A percentile compares a stretch with the other conserved stretches of the same genome.
Evolutionary conservation across 164 flowering plant genomes (phyloP).

Genomic region (Vitis labrusca): DNA sequence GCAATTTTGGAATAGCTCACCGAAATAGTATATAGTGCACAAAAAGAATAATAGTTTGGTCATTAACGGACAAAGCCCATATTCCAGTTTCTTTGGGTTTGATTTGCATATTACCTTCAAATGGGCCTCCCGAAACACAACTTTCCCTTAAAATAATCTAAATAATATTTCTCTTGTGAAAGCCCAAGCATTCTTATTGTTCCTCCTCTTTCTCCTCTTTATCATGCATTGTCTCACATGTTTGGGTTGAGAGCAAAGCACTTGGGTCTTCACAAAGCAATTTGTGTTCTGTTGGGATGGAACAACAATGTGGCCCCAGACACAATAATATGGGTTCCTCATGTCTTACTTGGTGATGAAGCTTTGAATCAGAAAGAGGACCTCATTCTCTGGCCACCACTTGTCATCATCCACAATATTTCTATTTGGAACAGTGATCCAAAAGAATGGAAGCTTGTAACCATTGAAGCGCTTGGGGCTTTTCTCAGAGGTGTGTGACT

Average conservation of each 20-base stretch:
- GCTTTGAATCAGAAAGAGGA: slow-evolving; percentile 43
- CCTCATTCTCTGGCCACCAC: slow-evolving; percentile 46
- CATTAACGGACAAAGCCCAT: too few species aligned
- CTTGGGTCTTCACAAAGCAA: slow-evolving; percentile 42
- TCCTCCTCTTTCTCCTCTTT: too few species aligned
- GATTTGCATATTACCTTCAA: too few species aligned
- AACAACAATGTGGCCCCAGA: slow-evolving; percentile 14
- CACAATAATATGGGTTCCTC: slow-evolving; percentile 29
- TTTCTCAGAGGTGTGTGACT: slow-evolving; percentile 33
- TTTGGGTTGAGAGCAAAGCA: slow-evolving; percentile 32
- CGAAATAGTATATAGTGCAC: too few species aligned
- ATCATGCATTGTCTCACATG: slow-evolving; percentile 20
- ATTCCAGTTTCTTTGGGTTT: too few species aligned
- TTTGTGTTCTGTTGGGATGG: slow-evolving; percentile 47
- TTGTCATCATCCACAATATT: slow-evolving; percentile 29
- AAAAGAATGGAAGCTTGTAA: slow-evolving; percentile 21
- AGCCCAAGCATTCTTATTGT: too few species aligned
- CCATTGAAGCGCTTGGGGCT: slow-evolving; percentile 27
- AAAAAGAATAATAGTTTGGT: too few species aligned
- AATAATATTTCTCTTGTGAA: too few species aligned
- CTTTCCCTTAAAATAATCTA: too few species aligned
- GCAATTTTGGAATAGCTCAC: too few species aligned
- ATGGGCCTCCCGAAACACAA: too few species aligned
- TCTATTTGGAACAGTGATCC: slow-evolving; percentile 21
- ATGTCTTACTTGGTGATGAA: slow-evolving; percentile 23